Percentiles rank a stretch among this genome's conserved stretches.
These are phyloP conservation scores for Boletus subparvulus DNA, from an alignment of 768 basidiomycete species.

Conservation along the genomic window DNA sequence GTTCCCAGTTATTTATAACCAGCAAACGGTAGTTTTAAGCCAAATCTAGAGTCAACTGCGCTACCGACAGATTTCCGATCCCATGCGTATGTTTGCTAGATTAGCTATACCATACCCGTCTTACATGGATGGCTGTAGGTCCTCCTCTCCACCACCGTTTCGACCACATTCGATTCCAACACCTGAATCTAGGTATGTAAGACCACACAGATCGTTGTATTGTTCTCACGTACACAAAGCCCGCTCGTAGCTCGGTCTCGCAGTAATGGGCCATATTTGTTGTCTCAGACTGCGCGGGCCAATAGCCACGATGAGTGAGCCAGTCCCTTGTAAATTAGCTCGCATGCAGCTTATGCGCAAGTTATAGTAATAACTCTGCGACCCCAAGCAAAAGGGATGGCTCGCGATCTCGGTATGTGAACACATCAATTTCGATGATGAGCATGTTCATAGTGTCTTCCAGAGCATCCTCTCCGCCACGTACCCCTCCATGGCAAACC, in stretches of 20 bases:
- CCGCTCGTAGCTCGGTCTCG: slow-evolving; percentile 23
- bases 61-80: slow-evolving; percentile 27
- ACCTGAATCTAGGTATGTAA: slow-evolving; percentile 32
- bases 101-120: background rate
- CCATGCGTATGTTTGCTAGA: slow-evolving; percentile 18
- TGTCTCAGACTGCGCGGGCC: slow-evolving; percentile 1
- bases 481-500: slow-evolving; percentile 12
- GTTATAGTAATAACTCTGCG: slow-evolving; percentile 1
- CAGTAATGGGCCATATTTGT: slow-evolving; percentile 16
- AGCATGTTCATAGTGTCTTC: background rate
- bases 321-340: background rate
- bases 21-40: slow-evolving; percentile 1
- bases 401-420: slow-evolving; percentile 17
- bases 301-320: slow-evolving; percentile 15
- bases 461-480: slow-evolving; percentile 22
- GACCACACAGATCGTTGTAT: background rate
- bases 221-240: slow-evolving; percentile 16
- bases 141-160: slow-evolving; percentile 17
- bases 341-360: background rate
- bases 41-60: slow-evolving; percentile 6
- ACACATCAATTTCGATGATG: background rate
- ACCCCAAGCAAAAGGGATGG: slow-evolving; percentile 1
- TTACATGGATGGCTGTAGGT: slow-evolving; percentile 12
- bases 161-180: slow-evolving; percentile 29
- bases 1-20: background rate